Base-by-base conservation (phyloP, 441 rosid genomes). In the Pelargonium cotyledonis region DNA sequence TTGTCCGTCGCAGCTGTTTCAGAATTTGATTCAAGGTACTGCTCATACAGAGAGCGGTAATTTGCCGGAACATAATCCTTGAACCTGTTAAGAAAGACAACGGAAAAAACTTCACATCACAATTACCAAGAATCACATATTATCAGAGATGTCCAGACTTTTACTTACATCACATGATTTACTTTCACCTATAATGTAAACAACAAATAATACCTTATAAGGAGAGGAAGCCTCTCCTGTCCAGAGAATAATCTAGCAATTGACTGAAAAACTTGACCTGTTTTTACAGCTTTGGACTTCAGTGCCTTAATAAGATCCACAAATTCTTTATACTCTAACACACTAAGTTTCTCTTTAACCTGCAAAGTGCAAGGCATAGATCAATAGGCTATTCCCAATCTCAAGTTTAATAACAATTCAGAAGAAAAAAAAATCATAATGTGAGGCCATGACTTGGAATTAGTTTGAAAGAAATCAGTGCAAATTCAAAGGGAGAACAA, bases 251-350 rank as follows among this genome's bases (percentile, higher is more conserved):
- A 79, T 76, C 76, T 79, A 68, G 85, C 89, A 69, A 95, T 85
- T 47, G 89, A 84, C 71, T 86, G 80, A 73, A 90, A 78, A 74
- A 92, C 87, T 65, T 68, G 70, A 66, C 80, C 81, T 74, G 85
- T 73, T 65, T 84, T 84, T 77, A 85, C 80, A 69, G 86, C 89
- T 76, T 90, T 86, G 46, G 92, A 90, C 84, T 89, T 95, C 82
- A 89, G 76, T 68, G 92, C 96, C 84, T 86, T 91, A 89, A 95
- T 83, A 70, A 82, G 85, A 65, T 89, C 96, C 53, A 95, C 83
- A 80, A 95, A 95, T 69, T 90, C 85, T 73, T 80, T 86, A 72
- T 95, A 95, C 75, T 95, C 97, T 67, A 85, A 70, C 65, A 89
- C 65, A 75, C 73, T 85, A 65, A 95, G 97, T 74, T 85, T 86